Base-by-base conservation (phyloP, 2,329 filamentous ascomycete species). In the Ceratocystis cubensis region DNA sequence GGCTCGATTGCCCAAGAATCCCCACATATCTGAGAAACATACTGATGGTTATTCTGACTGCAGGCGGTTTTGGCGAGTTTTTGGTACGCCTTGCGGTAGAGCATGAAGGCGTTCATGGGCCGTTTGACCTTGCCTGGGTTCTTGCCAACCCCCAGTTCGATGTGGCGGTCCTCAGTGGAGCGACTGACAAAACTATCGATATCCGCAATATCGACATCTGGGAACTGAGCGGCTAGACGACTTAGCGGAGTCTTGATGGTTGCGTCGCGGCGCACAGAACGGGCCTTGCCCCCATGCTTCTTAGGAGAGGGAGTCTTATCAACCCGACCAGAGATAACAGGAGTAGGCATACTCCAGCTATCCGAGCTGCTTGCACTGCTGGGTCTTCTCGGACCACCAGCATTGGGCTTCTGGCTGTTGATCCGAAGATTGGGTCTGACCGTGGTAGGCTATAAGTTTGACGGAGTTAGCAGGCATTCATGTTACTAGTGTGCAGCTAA, bases 21-120 rank as follows among this genome's bases (percentile, higher is more conserved):
- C 30, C 92, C 94, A 66, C 90, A 91, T n/a, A 94, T 84, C 57
- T 86, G 85, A 1, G 93, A 97, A 30, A 97, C 88, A 45, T 94
- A 80, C 74, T 99, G 93, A 74, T 99, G 93, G 76, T 97, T 96
- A 75, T 94, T 93, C 72, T 94, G 86, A 13, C 84, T 79, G 71
- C 88, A 89, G 80, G 86, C 89, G 64, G 84, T 80, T 75, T 96
- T 96, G 68, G 89, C 90, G 41, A 91, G 82, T 69, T 95, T 89
- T 68, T 95, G 89, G 73, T 90, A 97, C 6, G 91, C 90, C 70
- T 94, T 96, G 53, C 94, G 88, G 75, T 99, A 99, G 63, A 99
- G 80, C 88, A 99, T 96, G 78, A 97, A 99, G 0, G 90, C 93
- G 75, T 99, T 99, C 88, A 96, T 96, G 2, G 94, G 92, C 33